Evolutionary conservation across 1,284 basidiomycete genomes (phyloP), one percentile per base, ranked within the genome.

Genomic region (Microbotryum intermedium): DNA sequence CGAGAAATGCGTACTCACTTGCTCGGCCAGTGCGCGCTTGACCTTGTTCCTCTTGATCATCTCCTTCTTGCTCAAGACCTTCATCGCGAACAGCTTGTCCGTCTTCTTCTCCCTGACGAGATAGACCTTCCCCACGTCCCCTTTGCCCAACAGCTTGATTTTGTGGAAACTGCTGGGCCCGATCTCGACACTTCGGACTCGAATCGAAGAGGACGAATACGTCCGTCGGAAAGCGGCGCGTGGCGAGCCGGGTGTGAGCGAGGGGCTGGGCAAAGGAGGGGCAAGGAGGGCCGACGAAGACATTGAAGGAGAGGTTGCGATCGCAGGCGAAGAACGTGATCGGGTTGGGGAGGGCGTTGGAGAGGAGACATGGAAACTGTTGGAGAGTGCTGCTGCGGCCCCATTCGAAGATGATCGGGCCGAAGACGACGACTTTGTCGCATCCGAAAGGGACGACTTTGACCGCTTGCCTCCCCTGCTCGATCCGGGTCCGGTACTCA

Each of bases 31-130:
- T 18, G 92, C 92, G 64, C 92, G 85, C 76, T 97, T 95, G 78
- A 97, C 93, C 80, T 97, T 97, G 79, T 93, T 93, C 70, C 92
- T 84, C 77, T 93, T 89, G 76, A 97, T 91, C 92, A 97, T 95
- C 79, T 97, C 92, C 79, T 87, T 89, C 79, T 97, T 97, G 55
- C 89, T 93, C 50, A 97, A 79, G 21, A 97, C 92, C 82, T 95
- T 97, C 92, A 95, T 95, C 57, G 92, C 92, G 76, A 84, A 95
- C 67, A 95, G 80, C 76, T 92, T 92, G 69, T 84, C 82, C 34
- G 85, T 84, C 81, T 94, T 94, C 83, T 97, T 97, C 79, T 97
- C 92, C 70, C 86, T 82, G 49, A 97, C 92, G 57, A 97, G 82
- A 76, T 94, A 97, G 48, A 97, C 92, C 76, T 92, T 89, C 30